These are phyloP conservation scores for Aureobasidium musti DNA, from an alignment of 2,329 filamentous ascomycete species.

Conservation along the genomic window DNA sequence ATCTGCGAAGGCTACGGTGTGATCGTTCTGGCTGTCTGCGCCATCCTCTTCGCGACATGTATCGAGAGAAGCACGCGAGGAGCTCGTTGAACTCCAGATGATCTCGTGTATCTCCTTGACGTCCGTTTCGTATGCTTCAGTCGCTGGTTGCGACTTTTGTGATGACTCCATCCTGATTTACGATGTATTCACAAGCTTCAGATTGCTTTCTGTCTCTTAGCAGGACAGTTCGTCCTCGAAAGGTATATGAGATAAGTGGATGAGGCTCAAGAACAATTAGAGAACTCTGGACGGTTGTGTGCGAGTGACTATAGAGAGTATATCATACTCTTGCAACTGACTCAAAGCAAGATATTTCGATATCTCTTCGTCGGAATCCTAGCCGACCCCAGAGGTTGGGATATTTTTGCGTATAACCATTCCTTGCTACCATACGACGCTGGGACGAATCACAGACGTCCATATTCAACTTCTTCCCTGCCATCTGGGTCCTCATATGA, in stretches of 20 bases:
- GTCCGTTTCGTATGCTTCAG: conserved; percentile 4
- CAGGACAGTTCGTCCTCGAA: background rate
- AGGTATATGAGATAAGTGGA: no score
- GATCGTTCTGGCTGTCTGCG: background rate
- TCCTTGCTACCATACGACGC: background rate
- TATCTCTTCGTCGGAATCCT: background rate
- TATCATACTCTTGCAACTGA: background rate
- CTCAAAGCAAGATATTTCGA: background rate
- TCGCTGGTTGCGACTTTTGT: background rate
- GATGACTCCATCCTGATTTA: conserved; percentile 1
- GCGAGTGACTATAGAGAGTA: background rate
- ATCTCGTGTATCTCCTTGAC: conserved; percentile 2
- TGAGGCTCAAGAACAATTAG: no score
- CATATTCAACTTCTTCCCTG: background rate
- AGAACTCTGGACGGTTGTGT: no score
- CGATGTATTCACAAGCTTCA: no score
- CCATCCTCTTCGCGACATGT: background rate
- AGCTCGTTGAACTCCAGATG: conserved; percentile 18
- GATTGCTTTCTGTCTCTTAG: background rate
- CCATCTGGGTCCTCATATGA: background rate
- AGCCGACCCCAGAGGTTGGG: conserved; percentile 8
- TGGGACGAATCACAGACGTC: conserved; percentile 8
- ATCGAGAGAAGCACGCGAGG: background rate
- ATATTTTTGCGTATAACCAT: background rate
- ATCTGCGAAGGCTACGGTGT: conserved; percentile 12